A percentile compares a stretch with the other conserved stretches of the same genome.
phyloP scores from a whole-genome alignment of 352 stramenopile species.

The Globisporangium spiculum region DNA sequence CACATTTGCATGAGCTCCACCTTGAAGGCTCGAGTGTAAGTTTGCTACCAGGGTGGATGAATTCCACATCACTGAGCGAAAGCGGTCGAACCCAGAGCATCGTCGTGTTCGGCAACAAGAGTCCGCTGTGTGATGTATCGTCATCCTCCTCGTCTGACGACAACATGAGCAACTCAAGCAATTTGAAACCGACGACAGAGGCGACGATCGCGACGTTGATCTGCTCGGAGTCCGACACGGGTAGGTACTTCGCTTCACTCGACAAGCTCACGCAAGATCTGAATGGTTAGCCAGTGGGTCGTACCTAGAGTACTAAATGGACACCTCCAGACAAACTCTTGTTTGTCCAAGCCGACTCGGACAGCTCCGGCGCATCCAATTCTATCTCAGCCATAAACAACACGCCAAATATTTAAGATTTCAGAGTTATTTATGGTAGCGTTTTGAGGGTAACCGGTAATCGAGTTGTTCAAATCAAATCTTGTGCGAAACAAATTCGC shows the following conservation, averaged over 20 bases:
- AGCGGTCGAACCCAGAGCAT: neutral
- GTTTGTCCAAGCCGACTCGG: too few species aligned
- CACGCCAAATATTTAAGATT: too few species aligned
- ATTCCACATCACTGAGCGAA: neutral
- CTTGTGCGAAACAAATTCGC: too few species aligned
- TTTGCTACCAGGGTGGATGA: neutral
- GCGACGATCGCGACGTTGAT: neutral
- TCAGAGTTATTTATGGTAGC: too few species aligned
- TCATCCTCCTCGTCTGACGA: too few species aligned
- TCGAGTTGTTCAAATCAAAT: too few species aligned
- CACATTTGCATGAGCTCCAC: constrained; percentile 1
- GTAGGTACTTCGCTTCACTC: constrained; percentile 2
- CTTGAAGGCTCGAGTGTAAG: neutral
- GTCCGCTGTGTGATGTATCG: neutral
- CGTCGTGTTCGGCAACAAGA: neutral
- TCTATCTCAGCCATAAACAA: too few species aligned
- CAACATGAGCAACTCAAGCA: neutral
- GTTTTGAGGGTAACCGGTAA: too few species aligned
- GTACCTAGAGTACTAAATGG: too few species aligned
- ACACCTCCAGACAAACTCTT: too few species aligned
- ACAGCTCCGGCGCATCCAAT: too few species aligned
- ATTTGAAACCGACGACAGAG: neutral
- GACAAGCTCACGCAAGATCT: neutral
- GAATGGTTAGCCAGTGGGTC: neutral
- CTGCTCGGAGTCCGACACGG: neutral